phyloP scores from a whole-genome alignment of 148 eudicot species.

The Amaranthus palmeri region DNA sequence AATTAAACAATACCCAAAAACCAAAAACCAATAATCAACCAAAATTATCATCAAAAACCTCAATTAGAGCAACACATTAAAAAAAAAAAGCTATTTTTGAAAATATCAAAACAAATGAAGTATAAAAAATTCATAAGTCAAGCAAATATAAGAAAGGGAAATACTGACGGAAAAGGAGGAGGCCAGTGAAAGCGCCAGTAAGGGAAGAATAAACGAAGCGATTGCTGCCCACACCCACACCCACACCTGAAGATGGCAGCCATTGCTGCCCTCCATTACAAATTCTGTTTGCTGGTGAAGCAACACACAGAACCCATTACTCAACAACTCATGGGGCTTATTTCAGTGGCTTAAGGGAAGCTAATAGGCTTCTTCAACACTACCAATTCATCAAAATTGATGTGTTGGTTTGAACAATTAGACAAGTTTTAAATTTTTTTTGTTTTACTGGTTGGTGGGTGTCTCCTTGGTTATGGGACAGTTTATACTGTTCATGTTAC shows the following conservation, averaged over 20 bases:
- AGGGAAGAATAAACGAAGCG: conserved; percentile 65
- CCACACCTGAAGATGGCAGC: conserved; percentile 23
- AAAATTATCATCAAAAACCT: not conserved
- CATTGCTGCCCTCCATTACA: conserved; percentile 41
- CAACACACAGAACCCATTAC: conserved; percentile 93
- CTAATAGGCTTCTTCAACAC: conserved; percentile 86
- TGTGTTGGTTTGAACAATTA: conserved; percentile 9
- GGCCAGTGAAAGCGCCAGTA: conserved; percentile 72
- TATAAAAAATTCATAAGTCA: not conserved
- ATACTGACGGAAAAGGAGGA: conserved; percentile 73
- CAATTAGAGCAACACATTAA: not conserved
- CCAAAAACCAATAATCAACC: not conserved
- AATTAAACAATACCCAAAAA: not conserved
- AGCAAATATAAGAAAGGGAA: not conserved
- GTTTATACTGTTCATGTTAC: conserved; percentile 6
- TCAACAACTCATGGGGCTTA: conserved; percentile 98
- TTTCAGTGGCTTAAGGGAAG: conserved; percentile 93
- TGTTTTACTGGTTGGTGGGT: not conserved
- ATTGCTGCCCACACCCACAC: no score
- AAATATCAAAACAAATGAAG: not conserved
- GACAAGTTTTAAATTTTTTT: not conserved
- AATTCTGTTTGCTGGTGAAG: conserved; percentile 95
- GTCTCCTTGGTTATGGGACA: not conserved
- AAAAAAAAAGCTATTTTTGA: not conserved
- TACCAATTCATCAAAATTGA: conserved; percentile 27